A percentile compares a stretch with the other conserved stretches of the same genome.
phyloP scores from a whole-genome alignment of 164 flowering plant species.

The Stephania yunnanensis region DNA sequence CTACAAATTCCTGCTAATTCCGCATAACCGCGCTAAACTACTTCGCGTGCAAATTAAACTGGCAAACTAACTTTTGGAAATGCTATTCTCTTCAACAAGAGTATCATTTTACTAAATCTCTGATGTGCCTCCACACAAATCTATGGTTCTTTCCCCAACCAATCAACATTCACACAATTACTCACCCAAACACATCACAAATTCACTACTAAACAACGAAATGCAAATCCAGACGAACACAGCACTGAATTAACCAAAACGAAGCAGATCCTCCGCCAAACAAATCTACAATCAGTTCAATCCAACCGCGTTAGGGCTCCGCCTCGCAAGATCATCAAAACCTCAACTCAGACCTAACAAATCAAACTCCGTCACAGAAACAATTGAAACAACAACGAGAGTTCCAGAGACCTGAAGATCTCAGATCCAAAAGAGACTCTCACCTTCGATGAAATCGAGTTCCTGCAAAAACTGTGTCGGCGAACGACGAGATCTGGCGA shows the following conservation, averaged over 20 bases:
- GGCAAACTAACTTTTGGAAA: not conserved
- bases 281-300: not conserved
- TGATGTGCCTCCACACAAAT: not conserved
- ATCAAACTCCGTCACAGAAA: not conserved
- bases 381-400: not conserved
- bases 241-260: not conserved
- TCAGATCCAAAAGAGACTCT: conserved; percentile 1
- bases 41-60: not conserved
- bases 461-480: not conserved
- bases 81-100: not conserved
- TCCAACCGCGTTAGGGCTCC: not conserved
- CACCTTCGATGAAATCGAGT: not conserved
- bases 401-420: not conserved
- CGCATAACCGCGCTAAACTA: not conserved
- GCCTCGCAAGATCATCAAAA: not conserved
- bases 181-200: not conserved
- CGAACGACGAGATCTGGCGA: not conserved
- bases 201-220: not conserved
- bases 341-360: not conserved
- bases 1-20: not conserved
- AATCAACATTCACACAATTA: not conserved
- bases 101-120: not conserved
- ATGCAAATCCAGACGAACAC: not conserved
- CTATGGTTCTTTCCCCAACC: not conserved
- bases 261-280: not conserved